Evolutionary conservation across 495 filamentous ascomycete species (phyloP).

Genomic region (Xylaria nigripes): DNA sequence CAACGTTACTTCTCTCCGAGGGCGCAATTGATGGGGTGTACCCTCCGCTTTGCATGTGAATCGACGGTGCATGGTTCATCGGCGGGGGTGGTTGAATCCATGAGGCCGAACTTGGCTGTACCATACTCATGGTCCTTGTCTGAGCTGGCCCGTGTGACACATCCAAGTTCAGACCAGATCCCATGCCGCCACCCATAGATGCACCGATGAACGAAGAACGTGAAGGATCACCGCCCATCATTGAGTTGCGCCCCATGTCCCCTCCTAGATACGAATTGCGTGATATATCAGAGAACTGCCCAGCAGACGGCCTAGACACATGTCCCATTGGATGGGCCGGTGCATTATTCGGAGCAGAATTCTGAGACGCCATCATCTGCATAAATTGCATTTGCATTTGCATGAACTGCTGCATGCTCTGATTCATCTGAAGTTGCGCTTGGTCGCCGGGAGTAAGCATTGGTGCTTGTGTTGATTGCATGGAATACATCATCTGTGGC

Average conservation of each 20-base stretch:
- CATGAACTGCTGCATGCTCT: constrained; percentile 86
- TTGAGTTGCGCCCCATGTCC: constrained; percentile 30
- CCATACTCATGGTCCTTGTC: constrained; percentile 69
- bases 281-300: constrained; percentile 28
- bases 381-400: constrained; percentile 93
- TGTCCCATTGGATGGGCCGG: constrained; percentile 29
- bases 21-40: constrained; percentile 71
- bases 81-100: constrained; percentile 39
- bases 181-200: constrained; percentile 24
- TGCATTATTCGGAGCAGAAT: constrained; percentile 20
- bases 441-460: constrained; percentile 57
- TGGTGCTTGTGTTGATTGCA: constrained; percentile 29
- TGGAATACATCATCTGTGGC: constrained; percentile 42
- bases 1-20: constrained; percentile 88
- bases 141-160: constrained; percentile 30
- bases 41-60: constrained; percentile 35
- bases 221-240: constrained; percentile 18
- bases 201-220: constrained; percentile 4
- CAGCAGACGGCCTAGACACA: constrained; percentile 27
- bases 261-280: constrained; percentile 39
- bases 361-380: constrained; percentile 58
- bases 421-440: constrained; percentile 72
- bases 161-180: constrained; percentile 22
- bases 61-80: constrained; percentile 39
- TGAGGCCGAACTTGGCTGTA: constrained; percentile 56